Conservation (phyloP, 75 land plant species). For the Selaginella tamariscina region DNA sequence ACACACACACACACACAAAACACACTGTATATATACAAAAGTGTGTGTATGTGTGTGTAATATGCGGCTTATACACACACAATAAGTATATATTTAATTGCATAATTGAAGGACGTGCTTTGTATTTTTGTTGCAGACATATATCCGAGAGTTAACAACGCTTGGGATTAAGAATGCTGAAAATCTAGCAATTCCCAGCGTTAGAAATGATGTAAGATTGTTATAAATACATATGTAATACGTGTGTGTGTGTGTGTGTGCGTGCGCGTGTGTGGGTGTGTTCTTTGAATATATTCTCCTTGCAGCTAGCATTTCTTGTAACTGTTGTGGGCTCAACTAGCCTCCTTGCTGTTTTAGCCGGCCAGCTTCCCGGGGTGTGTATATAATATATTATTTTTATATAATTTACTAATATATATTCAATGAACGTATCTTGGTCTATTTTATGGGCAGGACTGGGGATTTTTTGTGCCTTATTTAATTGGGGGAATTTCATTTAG, state of each 20-base stretch:
- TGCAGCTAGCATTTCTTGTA: constrained; percentile 84
- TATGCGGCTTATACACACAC: too few species aligned
- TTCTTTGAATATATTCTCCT: constrained; percentile 8
- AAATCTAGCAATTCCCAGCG: constrained; percentile 85
- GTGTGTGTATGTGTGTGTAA: too few species aligned
- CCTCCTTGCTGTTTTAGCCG: constrained; percentile 66
- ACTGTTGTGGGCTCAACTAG: constrained; percentile 90
- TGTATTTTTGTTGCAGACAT: constrained; percentile 48
- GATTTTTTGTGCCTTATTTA: constrained; percentile 91
- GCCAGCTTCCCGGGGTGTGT: constrained; percentile 88
- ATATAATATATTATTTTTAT: too few species aligned
- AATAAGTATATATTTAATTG: too few species aligned
- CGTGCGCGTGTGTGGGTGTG: background rate
- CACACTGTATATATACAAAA: too few species aligned
- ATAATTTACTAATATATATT: background rate
- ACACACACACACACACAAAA: too few species aligned
- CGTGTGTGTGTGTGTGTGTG: background rate
- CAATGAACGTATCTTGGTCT: background rate
- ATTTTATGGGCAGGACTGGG: constrained; percentile 69
- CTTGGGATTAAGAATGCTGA: constrained; percentile 94
- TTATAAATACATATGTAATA: background rate
- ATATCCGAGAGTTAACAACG: constrained; percentile 69
- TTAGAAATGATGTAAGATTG: constrained; percentile 77
- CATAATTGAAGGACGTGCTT: too few species aligned
- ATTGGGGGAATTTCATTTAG: constrained; percentile 71